A percentile compares a stretch with the other conserved stretches of the same genome.
These are phyloP conservation scores for Colletotrichum incanum DNA, from an alignment of 2,329 filamentous ascomycete genomes.

Conservation along the genomic window DNA sequence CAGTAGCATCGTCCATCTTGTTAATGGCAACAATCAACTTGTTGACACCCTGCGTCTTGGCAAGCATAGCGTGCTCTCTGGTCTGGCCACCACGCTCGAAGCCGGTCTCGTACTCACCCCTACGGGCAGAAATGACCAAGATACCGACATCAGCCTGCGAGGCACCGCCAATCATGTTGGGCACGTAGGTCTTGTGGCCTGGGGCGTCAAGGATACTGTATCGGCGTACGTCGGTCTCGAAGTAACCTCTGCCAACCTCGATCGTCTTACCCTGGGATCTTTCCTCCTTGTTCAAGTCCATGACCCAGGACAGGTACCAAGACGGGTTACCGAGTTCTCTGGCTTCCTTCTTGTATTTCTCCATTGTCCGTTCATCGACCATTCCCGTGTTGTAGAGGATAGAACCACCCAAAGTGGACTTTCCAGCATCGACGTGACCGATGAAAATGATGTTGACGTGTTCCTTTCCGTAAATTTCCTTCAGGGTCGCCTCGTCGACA, in stretches of 20 bases:
- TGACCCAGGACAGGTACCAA: conserved; percentile 98
- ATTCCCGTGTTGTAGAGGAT: conserved; percentile 96
- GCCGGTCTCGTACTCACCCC: conserved; percentile 98
- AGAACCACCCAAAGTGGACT: conserved; percentile 94
- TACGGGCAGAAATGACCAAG: conserved; percentile 94
- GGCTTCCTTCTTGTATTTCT: conserved; percentile 97
- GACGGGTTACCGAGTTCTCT: conserved; percentile 97
- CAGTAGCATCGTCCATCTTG: conserved; percentile 99
- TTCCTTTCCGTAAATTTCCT: conserved; percentile 97
- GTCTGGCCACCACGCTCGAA: conserved; percentile 98
- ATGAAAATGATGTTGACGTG: conserved; percentile 97
- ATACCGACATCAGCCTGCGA: conserved; percentile 95
- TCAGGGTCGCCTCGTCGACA: conserved; percentile 80
- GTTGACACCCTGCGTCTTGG: conserved; percentile 98
- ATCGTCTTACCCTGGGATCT: conserved; percentile 97
- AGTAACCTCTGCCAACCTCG: conserved; percentile 95
- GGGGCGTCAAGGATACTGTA: conserved; percentile 98
- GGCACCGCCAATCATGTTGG: conserved; percentile 97
- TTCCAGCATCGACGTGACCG: conserved; percentile 98
- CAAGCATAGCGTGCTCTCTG: conserved; percentile 96
- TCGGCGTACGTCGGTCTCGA: conserved; percentile 95
- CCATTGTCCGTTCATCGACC: conserved; percentile 99
- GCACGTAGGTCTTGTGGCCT: conserved; percentile 97
- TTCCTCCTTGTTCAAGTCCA: conserved; percentile 98
- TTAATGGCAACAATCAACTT: conserved; percentile 96